Conservation (phyloP, 2,329 filamentous ascomycete genomes). For the Grosmannia huntii region DNA sequence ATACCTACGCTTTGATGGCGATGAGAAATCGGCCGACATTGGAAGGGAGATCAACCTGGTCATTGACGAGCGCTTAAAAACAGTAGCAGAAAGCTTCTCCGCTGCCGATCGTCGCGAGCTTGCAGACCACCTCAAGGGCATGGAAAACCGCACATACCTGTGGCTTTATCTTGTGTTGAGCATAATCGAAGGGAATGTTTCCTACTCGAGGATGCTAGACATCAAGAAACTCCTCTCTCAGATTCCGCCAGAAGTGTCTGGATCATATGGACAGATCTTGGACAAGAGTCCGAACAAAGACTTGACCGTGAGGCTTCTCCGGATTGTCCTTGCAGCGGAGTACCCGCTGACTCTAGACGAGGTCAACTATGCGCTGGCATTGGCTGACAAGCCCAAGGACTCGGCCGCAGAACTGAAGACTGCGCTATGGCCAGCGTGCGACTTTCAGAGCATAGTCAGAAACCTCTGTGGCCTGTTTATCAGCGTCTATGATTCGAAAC, state of each 20-base stretch:
- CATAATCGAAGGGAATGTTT: constrained; percentile 13
- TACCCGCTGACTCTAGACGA: constrained; percentile 11
- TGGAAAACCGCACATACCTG: constrained; percentile 24
- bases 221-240: constrained; percentile 7
- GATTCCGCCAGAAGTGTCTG: constrained; percentile 13
- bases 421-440: neutral
- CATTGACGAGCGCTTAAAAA: constrained; percentile 14
- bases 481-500: constrained; percentile 11
- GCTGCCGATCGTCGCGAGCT: constrained; percentile 11
- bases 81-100: constrained; percentile 11
- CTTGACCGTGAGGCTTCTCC: constrained; percentile 5
- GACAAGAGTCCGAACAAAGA: constrained; percentile 1
- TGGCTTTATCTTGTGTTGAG: constrained; percentile 24
- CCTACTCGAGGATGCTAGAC: constrained; percentile 5
- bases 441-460: constrained; percentile 7
- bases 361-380: constrained; percentile 10
- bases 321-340: constrained; percentile 10
- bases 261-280: constrained; percentile 17
- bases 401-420: neutral
- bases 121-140: constrained; percentile 15
- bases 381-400: neutral
- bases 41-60: constrained; percentile 19
- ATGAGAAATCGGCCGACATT: constrained; percentile 17
- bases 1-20: constrained; percentile 16
- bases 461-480: constrained; percentile 15